Percentiles rank a stretch among this genome's conserved stretches.
phyloP scores from a whole-genome alignment of 2,329 filamentous ascomycete species.

The Penicillium sp. region DNA sequence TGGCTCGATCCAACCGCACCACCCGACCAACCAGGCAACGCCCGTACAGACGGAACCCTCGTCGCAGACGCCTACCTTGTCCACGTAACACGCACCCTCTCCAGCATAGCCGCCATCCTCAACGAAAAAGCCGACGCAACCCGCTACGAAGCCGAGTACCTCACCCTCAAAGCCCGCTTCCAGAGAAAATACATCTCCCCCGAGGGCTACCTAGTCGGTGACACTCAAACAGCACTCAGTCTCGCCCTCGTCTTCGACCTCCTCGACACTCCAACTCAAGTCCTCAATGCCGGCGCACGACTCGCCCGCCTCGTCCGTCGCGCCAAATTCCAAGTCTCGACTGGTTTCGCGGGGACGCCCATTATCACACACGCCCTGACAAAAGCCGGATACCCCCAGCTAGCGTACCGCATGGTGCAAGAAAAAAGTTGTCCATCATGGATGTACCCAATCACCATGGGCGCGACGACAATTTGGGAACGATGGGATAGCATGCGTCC shows the following conservation, averaged over 20 bases:
- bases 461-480: conserved; percentile 51
- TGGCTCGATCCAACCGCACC: conserved; percentile 49
- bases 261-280: conserved; percentile 20
- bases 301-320: conserved; percentile 24
- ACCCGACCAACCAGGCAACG: conserved; percentile 37
- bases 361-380: conserved; percentile 36
- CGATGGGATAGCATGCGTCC: conserved; percentile 49
- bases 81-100: conserved; percentile 37
- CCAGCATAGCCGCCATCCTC: conserved; percentile 34
- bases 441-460: conserved; percentile 27
- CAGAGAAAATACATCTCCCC: conserved; percentile 37
- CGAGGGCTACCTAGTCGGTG: conserved; percentile 32
- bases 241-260: conserved; percentile 35
- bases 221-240: conserved; percentile 40
- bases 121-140: conserved; percentile 24
- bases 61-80: conserved; percentile 48
- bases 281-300: conserved; percentile 7
- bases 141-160: conserved; percentile 28
- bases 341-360: conserved; percentile 42
- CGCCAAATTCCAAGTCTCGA: conserved; percentile 38
- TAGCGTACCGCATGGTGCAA: conserved; percentile 48
- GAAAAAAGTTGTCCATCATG: conserved; percentile 24
- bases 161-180: conserved; percentile 31
- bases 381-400: conserved; percentile 23
- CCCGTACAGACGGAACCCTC: conserved; percentile 38